Evolutionary conservation across 768 basidiomycete species (phyloP), one percentile per base, ranked within the genome.

Genomic region (Panaeolus cyanescens): DNA sequence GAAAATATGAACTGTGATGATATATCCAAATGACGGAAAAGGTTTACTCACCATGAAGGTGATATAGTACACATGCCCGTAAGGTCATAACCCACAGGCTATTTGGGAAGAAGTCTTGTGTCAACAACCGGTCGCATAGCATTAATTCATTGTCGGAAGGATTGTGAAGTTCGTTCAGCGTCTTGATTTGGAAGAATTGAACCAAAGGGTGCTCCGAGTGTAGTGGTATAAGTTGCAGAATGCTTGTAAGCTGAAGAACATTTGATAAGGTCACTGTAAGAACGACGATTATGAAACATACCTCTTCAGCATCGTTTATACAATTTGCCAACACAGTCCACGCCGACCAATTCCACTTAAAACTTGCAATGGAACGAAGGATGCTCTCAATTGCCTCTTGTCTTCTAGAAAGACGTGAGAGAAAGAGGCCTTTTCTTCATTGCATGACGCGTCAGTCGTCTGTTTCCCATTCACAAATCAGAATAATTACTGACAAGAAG

Each of bases 281-380:
- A 32, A 37, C 45, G 30, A 28, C 45, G 15, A 36, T 45, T 55
- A 54, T 20, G 56, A 65, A 57, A 59, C 56, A 37, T 65, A 95
- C 95, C 88, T 96, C 93, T 76, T 95, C 92, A 15, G 86, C 87
- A 63, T 95, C 93, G 13, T 85, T 84, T 32, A 95, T 82, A 69
- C 92, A 91, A 57, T 85, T 86, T 2, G 84, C 83, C n/a, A 99
- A 79, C 40, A 94, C 81, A 7, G 84, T 77, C 95, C 95, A 99
- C n/a, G 87, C 79, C 28, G 92, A 91, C 95, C 96, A 99, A 70
- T 98, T 98, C 88, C 93, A 98, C 12, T 92, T 90, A 68, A 89
- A 93, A 5, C 82, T 81, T 34, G 83, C 80, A 40, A 96, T 88
- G 12, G 94, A 95, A 32, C 86, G 75, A 17, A 97, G 78, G 13